Conservation (phyloP, 441 rosid genomes). For the Croton setiger region DNA sequence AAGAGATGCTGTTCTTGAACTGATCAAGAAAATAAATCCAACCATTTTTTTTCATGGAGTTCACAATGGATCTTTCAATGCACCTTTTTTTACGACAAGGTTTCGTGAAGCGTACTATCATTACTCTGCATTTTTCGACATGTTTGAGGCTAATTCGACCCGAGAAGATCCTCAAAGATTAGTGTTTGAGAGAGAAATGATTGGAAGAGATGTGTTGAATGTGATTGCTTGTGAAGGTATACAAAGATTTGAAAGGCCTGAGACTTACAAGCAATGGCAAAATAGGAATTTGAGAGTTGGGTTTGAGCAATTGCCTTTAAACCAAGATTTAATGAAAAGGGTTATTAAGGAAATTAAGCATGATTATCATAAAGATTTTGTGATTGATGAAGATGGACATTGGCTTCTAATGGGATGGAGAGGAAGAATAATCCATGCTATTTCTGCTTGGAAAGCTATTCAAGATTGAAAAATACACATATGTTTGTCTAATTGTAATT, state of each 20-base stretch:
- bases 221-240: conserved; percentile 48
- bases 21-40: conserved; percentile 57
- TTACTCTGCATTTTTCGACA: conserved; percentile 43
- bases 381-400: conserved; percentile 47
- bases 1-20: conserved; percentile 51
- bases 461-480: conserved; percentile 2
- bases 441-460: conserved; percentile 53
- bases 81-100: conserved; percentile 41
- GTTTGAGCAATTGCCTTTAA: conserved; percentile 48
- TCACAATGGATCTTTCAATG: conserved; percentile 39
- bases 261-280: conserved; percentile 80
- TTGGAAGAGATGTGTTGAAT: conserved; percentile 37
- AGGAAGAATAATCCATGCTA: conserved; percentile 62
- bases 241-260: conserved; percentile 62
- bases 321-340: conserved; percentile 38
- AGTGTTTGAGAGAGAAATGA: conserved; percentile 36
- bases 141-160: conserved; percentile 25
- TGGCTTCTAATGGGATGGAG: conserved; percentile 93
- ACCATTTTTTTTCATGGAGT: conserved; percentile 43
- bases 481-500: too few species aligned
- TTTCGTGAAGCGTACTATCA: conserved; percentile 41
- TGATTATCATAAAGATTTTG: conserved; percentile 38
- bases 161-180: conserved; percentile 40
- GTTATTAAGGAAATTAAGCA: conserved; percentile 31
- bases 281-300: conserved; percentile 56